Evolutionary conservation across 2,329 filamentous ascomycete species (phyloP).

Genomic region (Penicillium oxalicum): DNA sequence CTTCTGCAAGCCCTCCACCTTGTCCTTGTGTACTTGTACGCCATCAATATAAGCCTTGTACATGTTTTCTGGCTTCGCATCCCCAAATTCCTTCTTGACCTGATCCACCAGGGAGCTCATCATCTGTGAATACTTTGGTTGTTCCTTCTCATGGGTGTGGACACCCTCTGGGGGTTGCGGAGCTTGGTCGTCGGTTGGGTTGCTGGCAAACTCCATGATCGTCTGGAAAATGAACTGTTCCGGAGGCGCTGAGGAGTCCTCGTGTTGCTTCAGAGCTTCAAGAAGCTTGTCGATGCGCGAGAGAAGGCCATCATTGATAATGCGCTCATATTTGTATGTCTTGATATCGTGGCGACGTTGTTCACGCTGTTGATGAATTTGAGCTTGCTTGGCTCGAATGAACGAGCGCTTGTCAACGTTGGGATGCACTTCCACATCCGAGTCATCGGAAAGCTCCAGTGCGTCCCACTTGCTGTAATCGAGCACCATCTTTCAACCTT

Average conservation of each 20-base stretch:
- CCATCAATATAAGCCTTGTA: conserved; percentile 73
- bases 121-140: conserved; percentile 91
- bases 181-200: conserved; percentile 67
- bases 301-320: conserved; percentile 87
- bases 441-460: conserved; percentile 95
- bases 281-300: conserved; percentile 76
- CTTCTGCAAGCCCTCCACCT: conserved; percentile 71
- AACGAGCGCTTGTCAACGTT: conserved; percentile 99
- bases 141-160: conserved; percentile 65
- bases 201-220: conserved; percentile 73
- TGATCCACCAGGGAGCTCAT: conserved; percentile 94
- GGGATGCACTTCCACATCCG: conserved; percentile 94
- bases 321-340: conserved; percentile 80
- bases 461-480: conserved; percentile 66
- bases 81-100: conserved; percentile 79
- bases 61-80: conserved; percentile 61
- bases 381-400: conserved; percentile 94
- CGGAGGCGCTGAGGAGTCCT: conserved; percentile 57
- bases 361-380: conserved; percentile 87
- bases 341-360: conserved; percentile 84
- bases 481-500: conserved; percentile 45
- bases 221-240: conserved; percentile 84
- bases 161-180: conserved; percentile 72
- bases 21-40: conserved; percentile 66
- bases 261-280: conserved; percentile 66